These are phyloP conservation scores for Cryptococcus sp. DNA, from an alignment of 1,284 basidiomycete genomes.

Conservation along the genomic window DNA sequence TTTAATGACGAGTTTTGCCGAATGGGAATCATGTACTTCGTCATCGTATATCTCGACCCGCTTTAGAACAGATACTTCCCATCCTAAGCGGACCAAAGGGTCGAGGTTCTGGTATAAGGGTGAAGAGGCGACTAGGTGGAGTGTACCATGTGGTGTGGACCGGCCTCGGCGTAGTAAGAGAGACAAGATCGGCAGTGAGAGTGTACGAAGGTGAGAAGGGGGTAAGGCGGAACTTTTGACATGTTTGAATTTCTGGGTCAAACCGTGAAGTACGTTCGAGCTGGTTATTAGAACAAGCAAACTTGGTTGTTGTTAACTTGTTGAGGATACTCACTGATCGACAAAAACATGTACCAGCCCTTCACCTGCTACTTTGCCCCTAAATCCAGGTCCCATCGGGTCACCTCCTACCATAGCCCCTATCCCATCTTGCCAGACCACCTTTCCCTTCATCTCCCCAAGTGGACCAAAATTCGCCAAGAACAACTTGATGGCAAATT, in stretches of 20 bases:
- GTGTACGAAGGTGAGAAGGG: constrained; percentile 47
- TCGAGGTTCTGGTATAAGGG: constrained; percentile 72
- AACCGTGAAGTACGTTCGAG: constrained; percentile 77
- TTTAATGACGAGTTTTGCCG: constrained; percentile 17
- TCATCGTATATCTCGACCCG: constrained; percentile 75
- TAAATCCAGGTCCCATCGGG: constrained; percentile 14
- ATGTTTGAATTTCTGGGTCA: constrained; percentile 53
- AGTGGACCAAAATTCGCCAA: constrained; percentile 12
- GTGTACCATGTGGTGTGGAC: constrained; percentile 61
- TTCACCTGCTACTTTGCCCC: constrained; percentile 49
- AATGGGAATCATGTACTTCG: constrained; percentile 35
- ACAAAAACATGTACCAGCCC: constrained; percentile 74
- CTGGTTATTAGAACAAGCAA: constrained; percentile 45
- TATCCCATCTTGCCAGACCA: constrained; percentile 35
- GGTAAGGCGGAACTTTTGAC: constrained; percentile 16
- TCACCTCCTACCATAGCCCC: constrained; percentile 23
- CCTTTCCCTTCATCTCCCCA: constrained; percentile 24
- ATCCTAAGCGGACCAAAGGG: constrained; percentile 66
- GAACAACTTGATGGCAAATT: constrained; percentile 13
- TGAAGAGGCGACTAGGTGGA: constrained; percentile 65
- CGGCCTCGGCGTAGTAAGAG: constrained; percentile 70
- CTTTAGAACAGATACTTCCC: constrained; percentile 70
- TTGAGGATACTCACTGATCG: constrained; percentile 65
- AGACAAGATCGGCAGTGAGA: constrained; percentile 65
- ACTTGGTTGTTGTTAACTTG: no score